phyloP scores from a whole-genome alignment of 805 yeast species.

The Zygotorulaspora chibaensis region DNA sequence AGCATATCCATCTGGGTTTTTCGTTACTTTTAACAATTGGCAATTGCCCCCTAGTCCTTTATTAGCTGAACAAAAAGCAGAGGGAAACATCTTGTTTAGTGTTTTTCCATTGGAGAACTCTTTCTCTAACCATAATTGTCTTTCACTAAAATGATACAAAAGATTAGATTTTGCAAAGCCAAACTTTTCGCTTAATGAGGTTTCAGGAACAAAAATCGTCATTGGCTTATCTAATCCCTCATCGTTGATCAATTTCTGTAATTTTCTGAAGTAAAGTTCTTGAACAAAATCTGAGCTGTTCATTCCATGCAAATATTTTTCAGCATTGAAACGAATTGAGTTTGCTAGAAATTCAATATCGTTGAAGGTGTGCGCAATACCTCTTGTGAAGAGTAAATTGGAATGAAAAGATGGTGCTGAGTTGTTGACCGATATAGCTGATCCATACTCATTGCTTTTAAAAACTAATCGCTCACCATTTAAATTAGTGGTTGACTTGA shows the following conservation, averaged over 20 bases:
- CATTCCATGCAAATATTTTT: conserved; percentile 56
- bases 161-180: conserved; percentile 38
- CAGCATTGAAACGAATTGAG: conserved; percentile 43
- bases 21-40: conserved; percentile 50
- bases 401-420: conserved; percentile 34
- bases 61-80: conserved; percentile 52
- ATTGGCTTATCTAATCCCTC: conserved; percentile 39
- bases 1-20: conserved; percentile 25
- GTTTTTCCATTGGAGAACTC: conserved; percentile 13
- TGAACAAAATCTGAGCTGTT: conserved; percentile 60
- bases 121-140: conserved; percentile 18
- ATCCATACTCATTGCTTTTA: conserved; percentile 32
- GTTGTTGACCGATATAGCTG: conserved; percentile 36
- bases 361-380: conserved; percentile 48
- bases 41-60: conserved; percentile 56
- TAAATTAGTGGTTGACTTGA: conserved; percentile 20
- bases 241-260: conserved; percentile 55
- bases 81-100: conserved; percentile 38
- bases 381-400: conserved; percentile 44
- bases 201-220: conserved; percentile 56
- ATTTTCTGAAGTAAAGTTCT: conserved; percentile 60
- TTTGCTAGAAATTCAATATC: conserved; percentile 26
- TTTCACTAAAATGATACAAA: conserved; percentile 57
- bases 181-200: conserved; percentile 34
- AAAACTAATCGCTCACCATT: conserved; percentile 26